phyloP scores from a whole-genome alignment of 1,284 basidiomycete species.

The Macrocystidia cucumis region DNA sequence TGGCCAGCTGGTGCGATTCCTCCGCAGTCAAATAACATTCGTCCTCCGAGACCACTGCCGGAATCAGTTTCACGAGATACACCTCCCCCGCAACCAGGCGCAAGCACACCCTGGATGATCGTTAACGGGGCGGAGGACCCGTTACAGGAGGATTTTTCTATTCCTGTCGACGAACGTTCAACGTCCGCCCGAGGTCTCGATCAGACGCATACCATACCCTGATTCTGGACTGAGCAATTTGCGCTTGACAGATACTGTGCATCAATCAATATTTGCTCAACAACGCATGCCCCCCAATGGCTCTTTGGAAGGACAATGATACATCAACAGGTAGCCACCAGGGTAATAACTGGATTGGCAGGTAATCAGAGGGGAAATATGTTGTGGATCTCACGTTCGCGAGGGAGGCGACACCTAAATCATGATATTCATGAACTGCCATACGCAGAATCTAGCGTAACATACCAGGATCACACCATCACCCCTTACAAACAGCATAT shows the following conservation, averaged over 20 bases:
- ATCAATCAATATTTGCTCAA: no score
- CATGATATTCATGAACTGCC: constrained; percentile 8
- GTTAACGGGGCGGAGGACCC: constrained; percentile 2
- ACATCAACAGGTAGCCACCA: no score
- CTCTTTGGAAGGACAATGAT: no score
- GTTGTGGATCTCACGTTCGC: constrained; percentile 35
- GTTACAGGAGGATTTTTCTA: constrained; percentile 6
- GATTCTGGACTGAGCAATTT: no score
- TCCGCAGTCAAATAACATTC: constrained; percentile 50
- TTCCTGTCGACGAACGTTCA: no score
- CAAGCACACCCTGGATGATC: constrained; percentile 16
- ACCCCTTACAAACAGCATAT: constrained; percentile 97
- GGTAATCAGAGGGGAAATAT: constrained; percentile 1
- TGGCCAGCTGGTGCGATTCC: constrained; percentile 57
- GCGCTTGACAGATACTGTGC: no score
- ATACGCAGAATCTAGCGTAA: constrained; percentile 11
- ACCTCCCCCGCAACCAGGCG: no score
- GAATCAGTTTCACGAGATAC: constrained; percentile 7
- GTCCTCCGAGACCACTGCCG: constrained; percentile 8
- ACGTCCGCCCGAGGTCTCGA: no score
- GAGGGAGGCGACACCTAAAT: constrained; percentile 68
- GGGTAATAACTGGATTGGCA: background rate
- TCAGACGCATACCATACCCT: no score
- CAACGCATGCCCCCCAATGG: no score
- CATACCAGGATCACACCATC: constrained; percentile 89